Percentiles rank a stretch among this genome's conserved stretches.
phyloP scores from a whole-genome alignment of 495 filamentous ascomycete species.

The Hypoxylon lienhwacheense region DNA sequence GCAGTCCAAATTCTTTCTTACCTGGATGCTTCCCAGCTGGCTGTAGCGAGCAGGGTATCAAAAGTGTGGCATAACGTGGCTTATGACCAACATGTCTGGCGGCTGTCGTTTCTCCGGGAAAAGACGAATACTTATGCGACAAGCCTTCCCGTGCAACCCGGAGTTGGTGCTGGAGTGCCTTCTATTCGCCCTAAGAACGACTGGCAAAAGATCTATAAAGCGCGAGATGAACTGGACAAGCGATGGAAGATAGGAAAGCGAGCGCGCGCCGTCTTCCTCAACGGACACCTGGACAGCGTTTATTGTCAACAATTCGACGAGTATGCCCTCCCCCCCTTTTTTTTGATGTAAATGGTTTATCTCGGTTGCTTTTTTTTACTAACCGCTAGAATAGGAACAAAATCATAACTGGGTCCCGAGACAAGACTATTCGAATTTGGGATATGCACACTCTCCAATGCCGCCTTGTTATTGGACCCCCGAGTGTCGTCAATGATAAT shows the following conservation, averaged over 20 bases:
- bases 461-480: constrained; percentile 71
- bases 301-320: constrained; percentile 99
- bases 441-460: constrained; percentile 85
- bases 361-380: constrained; percentile 12
- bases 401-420: constrained; percentile 94
- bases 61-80: constrained; percentile 63
- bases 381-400: constrained; percentile 63
- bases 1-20: constrained; percentile 69
- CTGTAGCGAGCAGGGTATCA: constrained; percentile 63
- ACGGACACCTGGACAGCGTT: constrained; percentile 91
- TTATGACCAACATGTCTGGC: constrained; percentile 72
- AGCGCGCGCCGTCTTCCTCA: constrained; percentile 80
- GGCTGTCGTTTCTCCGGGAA: constrained; percentile 69
- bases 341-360: not conserved
- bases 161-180: constrained; percentile 52
- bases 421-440: constrained; percentile 94
- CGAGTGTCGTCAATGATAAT: constrained; percentile 50
- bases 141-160: constrained; percentile 47
- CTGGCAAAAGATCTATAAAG: constrained; percentile 85
- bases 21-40: constrained; percentile 68
- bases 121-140: constrained; percentile 61
- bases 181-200: constrained; percentile 56
- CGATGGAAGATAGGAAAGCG: constrained; percentile 74
- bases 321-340: constrained; percentile 52
- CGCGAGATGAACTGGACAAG: constrained; percentile 69